phyloP scores from a whole-genome alignment of 148 eudicot genomes.

The Fagopyrum tataricum region DNA sequence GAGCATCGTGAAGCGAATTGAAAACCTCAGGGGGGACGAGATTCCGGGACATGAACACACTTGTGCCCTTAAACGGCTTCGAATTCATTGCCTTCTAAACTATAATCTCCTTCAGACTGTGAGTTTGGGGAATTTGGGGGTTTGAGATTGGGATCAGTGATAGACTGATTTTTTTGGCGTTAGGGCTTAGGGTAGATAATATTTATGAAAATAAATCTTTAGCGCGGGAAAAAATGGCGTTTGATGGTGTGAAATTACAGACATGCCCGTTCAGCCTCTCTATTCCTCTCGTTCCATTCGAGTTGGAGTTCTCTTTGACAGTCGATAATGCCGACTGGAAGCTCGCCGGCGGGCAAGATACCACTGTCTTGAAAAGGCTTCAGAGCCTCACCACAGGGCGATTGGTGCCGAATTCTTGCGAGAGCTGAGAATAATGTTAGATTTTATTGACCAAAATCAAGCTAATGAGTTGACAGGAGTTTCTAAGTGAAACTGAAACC shows the following conservation, averaged over 20 bases:
- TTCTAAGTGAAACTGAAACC: no score
- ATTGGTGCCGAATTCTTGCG: not conserved
- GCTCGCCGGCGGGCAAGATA: no score
- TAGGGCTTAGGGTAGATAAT: not conserved
- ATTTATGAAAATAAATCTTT: not conserved
- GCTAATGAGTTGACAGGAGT: no score
- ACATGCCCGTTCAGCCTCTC: not conserved
- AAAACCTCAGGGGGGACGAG: conserved; percentile 83
- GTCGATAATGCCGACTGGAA: no score
- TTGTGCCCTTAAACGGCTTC: conserved; percentile 68
- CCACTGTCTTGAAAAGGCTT: no score
- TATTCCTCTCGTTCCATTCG: no score
- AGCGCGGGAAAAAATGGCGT: conserved; percentile 1
- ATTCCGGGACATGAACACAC: conserved; percentile 76
- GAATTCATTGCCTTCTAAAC: conserved; percentile 12
- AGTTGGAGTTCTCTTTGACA: no score
- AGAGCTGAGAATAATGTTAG: no score
- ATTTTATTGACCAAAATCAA: no score
- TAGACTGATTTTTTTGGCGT: not conserved
- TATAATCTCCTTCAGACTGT: not conserved
- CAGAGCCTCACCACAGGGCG: no score
- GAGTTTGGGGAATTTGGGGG: not conserved
- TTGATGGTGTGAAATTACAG: not conserved
- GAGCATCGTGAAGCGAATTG: conserved; percentile 76
- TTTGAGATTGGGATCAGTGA: not conserved